Base-by-base conservation (phyloP, 371 early-diverging fungal species). In the Fennellomyces sp. region DNA sequence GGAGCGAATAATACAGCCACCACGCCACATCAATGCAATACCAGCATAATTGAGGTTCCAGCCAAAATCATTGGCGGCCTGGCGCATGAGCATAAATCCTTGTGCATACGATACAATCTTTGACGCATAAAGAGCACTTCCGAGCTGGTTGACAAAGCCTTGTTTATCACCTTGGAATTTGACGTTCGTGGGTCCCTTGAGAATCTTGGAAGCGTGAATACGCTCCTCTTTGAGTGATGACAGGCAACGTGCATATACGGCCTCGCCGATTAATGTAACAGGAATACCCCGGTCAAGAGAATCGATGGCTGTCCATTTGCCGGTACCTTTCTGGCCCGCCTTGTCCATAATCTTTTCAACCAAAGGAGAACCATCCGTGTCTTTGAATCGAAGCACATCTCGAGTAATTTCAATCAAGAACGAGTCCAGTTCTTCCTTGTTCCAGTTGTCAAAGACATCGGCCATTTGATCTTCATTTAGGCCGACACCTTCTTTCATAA, bases 291-390 rank as follows among this genome's bases (percentile, higher is more conserved):
- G 82, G 80, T 97, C 97, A 35, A 99, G 86, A 30, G 98, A 91
- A 31, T 95, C 91, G 63, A 95, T 88, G 64, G 94, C 97, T 45
- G 98, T 98, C 98, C 97, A 97, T 82, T 96, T 97, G 61, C 99
- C 99, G 30, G 99, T 99, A 62, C 99, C 99, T 88, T 99, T 99
- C 88, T 96, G 98, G 52, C 97, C 98, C 64, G 99, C 98, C 59
- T 91, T 88, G 72, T 99, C 99, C 59, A 91, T 84, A 74, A 99
- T 98, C 86, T 94, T 91, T 68, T 95, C 94, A 39, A 99, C 94
- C 56, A 98, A 75, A 49, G 92, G 88, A 52, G 70, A 65, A 60
- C 95, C 95, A 74, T 95, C 95, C 8, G 82, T 76, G 64, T 96
- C 94, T 82, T 93, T 94, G 89, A 80, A 97, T 62, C 83, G 83